phyloP scores from a whole-genome alignment of 2,329 filamentous ascomycete genomes.

The Mariannaea elegans region DNA sequence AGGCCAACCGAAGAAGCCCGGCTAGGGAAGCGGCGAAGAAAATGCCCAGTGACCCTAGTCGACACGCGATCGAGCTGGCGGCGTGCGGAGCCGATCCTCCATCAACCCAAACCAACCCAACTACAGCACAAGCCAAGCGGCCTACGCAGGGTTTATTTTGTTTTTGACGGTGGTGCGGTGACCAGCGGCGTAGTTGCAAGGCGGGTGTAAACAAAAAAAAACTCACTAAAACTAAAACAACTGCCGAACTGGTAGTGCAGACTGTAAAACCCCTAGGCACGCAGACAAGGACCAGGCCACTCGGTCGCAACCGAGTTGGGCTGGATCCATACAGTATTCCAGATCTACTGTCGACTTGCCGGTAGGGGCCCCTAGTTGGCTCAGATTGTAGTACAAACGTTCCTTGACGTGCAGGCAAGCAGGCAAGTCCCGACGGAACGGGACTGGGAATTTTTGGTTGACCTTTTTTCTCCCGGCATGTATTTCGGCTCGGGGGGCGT shows the following conservation, averaged over 20 bases:
- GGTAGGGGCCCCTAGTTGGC: not conserved
- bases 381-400: no score
- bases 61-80: constrained; percentile 14
- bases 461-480: no score
- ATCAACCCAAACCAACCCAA: constrained; percentile 10
- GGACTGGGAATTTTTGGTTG: not conserved
- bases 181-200: not conserved
- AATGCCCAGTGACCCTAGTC: constrained; percentile 6
- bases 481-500: not conserved
- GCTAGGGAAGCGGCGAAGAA: not conserved
- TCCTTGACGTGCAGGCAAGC: not conserved
- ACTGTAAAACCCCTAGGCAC: not conserved
- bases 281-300: constrained; percentile 11
- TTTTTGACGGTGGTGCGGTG: not conserved
- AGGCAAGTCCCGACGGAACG: not conserved
- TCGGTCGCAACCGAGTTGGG: constrained; percentile 14
- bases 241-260: not conserved
- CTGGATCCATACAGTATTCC: constrained; percentile 19
- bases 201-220: not conserved
- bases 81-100: constrained; percentile 14
- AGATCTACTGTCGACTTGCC: constrained; percentile 15
- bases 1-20: no score
- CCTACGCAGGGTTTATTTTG: not conserved
- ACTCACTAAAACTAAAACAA: not conserved
- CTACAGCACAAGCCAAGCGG: constrained; percentile 12